Evolutionary conservation across 1,284 basidiomycete genomes (phyloP), one percentile per base, ranked within the genome.

Genomic region (Wolfiporia cocos): DNA sequence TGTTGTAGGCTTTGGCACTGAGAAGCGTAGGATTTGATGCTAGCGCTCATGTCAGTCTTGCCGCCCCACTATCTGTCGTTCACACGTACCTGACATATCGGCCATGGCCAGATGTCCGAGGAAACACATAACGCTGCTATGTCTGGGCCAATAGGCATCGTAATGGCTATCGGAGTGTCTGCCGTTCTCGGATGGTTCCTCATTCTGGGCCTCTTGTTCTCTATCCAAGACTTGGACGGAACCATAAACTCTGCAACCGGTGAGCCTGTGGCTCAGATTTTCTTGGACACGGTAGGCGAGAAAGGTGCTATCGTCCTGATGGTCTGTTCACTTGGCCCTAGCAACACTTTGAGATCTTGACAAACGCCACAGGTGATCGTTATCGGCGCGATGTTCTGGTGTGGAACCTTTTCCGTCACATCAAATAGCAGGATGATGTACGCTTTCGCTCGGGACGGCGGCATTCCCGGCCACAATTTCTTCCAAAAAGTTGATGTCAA

Each of bases 391-490:
- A 84, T 86, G 76, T 84, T 75, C 57, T 80, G 81, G 56, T 84
- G 81, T 59, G 81, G 81, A 28, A 81, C 76, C 2, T 88, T 87
- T 63, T 86, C 82, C 0, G 62, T 89, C 31, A 86, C 84, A 0
- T 80, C 78, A 1, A 89, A 88, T 55, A 83, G 78, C 2, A 72
- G 86, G 1, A 87, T 87, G 84, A 84, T 84, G 78, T 87, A 80
- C 56, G 80, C 83, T 0, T 87, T 86, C 56, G 69, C 79, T 3
- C 71, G 82, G 24, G 81, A 84, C 53, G 78, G 79, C 3, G 81
- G 74, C n/a, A 71, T 86, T 19, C 82, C 83, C 0, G 79, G 78
- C 5, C 74, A 76, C 45, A 68, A 57, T 30, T 85, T 81, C 61
- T 82, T 86, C 58, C 74, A 74, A 50, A 71, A 78, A 44, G 83